These are phyloP conservation scores for Porcisia hertigi DNA, from an alignment of 208 protist genomes.

Conservation along the genomic window DNA sequence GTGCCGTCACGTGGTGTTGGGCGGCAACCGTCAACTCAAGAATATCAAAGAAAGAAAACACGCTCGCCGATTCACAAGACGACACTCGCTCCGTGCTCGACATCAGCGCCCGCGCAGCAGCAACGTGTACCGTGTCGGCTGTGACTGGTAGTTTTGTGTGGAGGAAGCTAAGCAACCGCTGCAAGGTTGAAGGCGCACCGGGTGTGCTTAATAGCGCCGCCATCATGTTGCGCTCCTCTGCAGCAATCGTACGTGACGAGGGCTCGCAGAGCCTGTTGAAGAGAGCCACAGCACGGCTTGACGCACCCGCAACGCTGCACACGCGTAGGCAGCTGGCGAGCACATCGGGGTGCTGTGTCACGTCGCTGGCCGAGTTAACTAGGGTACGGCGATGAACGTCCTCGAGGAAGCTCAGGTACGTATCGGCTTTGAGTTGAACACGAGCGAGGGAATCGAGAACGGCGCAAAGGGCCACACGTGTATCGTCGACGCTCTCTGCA, in stretches of 20 bases:
- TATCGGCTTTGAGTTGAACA: constrained; percentile 24
- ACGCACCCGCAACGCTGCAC: constrained; percentile 12
- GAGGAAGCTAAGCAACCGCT: constrained; percentile 48
- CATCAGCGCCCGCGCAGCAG: constrained; percentile 40
- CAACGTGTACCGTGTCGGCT: constrained; percentile 39
- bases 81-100: neutral
- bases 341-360: constrained; percentile 42
- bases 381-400: constrained; percentile 24
- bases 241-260: constrained; percentile 25
- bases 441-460: constrained; percentile 39
- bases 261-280: constrained; percentile 62
- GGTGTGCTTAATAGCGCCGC: constrained; percentile 37
- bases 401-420: constrained; percentile 28
- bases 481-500: neutral
- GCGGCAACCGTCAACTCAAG: constrained; percentile 27
- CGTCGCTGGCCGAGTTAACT: constrained; percentile 15
- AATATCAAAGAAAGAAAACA: constrained; percentile 35
- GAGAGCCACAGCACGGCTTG: constrained; percentile 32
- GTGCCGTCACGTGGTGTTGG: constrained; percentile 12
- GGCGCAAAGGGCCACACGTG: constrained; percentile 27
- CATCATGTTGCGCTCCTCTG: constrained; percentile 36
- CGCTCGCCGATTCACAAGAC: neutral
- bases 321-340: constrained; percentile 30
- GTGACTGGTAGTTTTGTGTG: constrained; percentile 33
- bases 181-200: constrained; percentile 22